These are phyloP conservation scores for Dimargaris verticillata DNA, from an alignment of 192 early-diverging fungal species.

Conservation along the genomic window DNA sequence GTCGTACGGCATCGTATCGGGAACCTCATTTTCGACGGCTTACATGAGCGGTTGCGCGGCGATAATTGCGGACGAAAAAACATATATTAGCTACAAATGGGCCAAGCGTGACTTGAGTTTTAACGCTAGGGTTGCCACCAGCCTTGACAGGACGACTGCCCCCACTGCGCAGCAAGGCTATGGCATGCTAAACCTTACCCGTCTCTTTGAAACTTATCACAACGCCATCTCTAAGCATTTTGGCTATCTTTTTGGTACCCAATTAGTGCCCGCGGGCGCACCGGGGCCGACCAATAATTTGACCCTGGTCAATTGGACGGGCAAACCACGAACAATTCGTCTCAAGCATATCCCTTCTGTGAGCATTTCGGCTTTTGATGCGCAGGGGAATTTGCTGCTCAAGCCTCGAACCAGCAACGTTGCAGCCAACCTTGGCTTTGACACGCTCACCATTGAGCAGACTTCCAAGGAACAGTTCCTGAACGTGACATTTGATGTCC, in stretches of 20 bases:
- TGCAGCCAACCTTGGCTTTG: no score
- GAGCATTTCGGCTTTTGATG: no score
- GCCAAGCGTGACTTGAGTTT: background rate
- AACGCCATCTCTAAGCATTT: background rate
- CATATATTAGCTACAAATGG: background rate
- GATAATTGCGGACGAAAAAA: background rate
- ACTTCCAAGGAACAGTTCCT: no score
- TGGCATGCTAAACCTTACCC: background rate
- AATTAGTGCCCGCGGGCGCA: background rate
- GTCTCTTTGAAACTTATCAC: background rate
- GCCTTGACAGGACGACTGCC: background rate
- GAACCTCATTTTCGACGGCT: conserved; percentile 56
- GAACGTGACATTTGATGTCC: no score
- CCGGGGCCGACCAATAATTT: background rate
- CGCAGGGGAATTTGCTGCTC: no score
- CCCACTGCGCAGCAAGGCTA: background rate
- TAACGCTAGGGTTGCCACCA: background rate
- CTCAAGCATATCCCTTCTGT: no score
- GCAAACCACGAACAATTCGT: background rate
- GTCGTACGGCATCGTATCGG: conserved; percentile 33
- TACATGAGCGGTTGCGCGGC: conserved; percentile 10
- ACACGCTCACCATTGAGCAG: no score
- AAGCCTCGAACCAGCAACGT: no score
- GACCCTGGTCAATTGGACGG: background rate
- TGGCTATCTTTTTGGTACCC: background rate